A percentile compares a stretch with the other conserved stretches of the same genome.
phyloP scores from a whole-genome alignment of 805 yeast genomes.

The Saccharomycopsis malanga region DNA sequence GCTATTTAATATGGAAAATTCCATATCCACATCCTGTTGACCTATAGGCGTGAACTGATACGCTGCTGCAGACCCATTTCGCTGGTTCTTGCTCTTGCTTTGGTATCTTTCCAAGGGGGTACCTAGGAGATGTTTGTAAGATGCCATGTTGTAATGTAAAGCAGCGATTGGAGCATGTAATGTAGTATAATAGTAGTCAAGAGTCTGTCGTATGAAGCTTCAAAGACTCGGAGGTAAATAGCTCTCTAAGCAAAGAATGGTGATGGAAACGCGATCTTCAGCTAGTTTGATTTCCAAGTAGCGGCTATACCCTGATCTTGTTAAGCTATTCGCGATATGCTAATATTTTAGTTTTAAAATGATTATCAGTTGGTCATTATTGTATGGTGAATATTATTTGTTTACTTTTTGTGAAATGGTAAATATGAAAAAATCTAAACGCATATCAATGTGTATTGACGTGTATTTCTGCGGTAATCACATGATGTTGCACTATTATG shows the following conservation, averaged over 20 bases:
- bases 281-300: too few species aligned
- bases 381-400: too few species aligned
- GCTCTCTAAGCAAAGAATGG: too few species aligned
- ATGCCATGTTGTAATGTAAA: constrained; percentile 9
- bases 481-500: too few species aligned
- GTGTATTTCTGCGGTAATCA: not conserved
- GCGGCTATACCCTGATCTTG: too few species aligned
- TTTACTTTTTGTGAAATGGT: constrained; percentile 2
- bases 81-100: not conserved
- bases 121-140: constrained; percentile 15
- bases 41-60: constrained; percentile 22
- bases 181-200: not conserved
- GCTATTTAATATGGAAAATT: constrained; percentile 12
- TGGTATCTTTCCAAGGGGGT: constrained; percentile 12
- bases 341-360: too few species aligned
- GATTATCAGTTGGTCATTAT: too few species aligned
- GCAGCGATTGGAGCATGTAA: not conserved
- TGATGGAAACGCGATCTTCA: too few species aligned
- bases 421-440: not conserved
- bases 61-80: constrained; percentile 1
- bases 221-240: too few species aligned
- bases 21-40: constrained; percentile 15
- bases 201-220: too few species aligned
- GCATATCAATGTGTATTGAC: not conserved
- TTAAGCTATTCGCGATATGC: too few species aligned